Evolutionary conservation across 176 grass and related monocot genomes (phyloP), one percentile per base, ranked within the genome.

Genomic region (Alopecurus myosuroides): DNA sequence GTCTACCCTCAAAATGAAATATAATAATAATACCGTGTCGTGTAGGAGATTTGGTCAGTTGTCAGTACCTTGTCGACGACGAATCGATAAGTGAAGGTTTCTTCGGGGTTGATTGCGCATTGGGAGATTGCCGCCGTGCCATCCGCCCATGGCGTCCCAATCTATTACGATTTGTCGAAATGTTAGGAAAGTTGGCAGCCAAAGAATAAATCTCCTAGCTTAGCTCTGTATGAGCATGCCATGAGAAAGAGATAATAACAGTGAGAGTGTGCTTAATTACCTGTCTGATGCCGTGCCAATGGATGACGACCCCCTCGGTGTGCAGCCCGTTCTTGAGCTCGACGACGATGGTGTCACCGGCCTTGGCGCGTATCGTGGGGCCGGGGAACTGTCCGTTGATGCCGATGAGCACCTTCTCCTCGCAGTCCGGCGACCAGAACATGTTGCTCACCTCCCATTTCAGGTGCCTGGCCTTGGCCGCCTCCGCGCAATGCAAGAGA

Each of bases 111-210:
- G 85, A 97, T 97, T 9, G 94, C 88, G 85, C 94, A 97, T 58
- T 97, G 94, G 0, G 94, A 97, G 79, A 97, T 97, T 9, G 86
- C 88, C 4, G 94, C 94, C 31, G 94, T 97, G 42, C 94, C 94
- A 41, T 97, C 94, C 9, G 88, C 88, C 94, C 94, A 97, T 18
- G 94, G 94, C 19, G 94, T 97, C 62, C 94, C 92, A 41, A 94
- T 85, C 94, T 97, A 49, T 8, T 39, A 71, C 10, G 19, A 48
- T 53, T 58, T 18, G 77, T 51, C 4, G 20, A 40, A 65, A 22
- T 2, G 15, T 31, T 45, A 79, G 28, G 28, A 9, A 23, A 18
- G n/a, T n/a, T n/a, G n/a, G n/a, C n/a, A n/a, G n/a, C n/a, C n/a
- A n/a, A 50, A 44, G 25, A 75, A 70, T 31, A n/a, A n/a, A 11